A percentile compares a stretch with the other conserved stretches of the same genome.
Evolutionary conservation across 345 rosid species (phyloP).

Genomic region (Pistacia atlantica): DNA sequence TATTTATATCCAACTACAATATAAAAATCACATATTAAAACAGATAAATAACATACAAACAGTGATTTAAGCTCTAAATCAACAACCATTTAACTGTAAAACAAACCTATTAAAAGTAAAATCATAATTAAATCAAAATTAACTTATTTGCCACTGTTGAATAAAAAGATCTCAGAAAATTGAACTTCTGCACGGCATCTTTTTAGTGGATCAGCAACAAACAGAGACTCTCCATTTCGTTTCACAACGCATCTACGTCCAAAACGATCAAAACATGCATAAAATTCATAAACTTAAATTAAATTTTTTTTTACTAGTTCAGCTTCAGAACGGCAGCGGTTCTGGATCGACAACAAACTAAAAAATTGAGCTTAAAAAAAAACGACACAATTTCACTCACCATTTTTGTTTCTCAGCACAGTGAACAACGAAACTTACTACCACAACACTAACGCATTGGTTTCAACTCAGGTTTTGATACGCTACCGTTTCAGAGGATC

Average conservation of each 20-base stretch:
- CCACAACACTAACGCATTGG: background rate
- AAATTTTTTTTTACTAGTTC: background rate
- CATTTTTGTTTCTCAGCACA: constrained; percentile 7
- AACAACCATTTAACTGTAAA: too few species aligned
- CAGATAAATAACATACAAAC: background rate
- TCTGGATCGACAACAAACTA: background rate
- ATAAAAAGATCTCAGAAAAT: too few species aligned
- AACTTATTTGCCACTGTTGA: too few species aligned
- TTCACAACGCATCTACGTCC: background rate
- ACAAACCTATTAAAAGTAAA: too few species aligned
- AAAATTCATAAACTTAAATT: too few species aligned
- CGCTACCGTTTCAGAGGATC: too few species aligned
- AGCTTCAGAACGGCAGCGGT: constrained; percentile 11
- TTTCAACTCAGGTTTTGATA: too few species aligned
- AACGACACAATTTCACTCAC: background rate
- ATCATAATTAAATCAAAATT: too few species aligned
- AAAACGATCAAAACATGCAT: background rate
- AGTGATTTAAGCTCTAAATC: too few species aligned
- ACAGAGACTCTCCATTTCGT: background rate
- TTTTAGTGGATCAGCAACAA: background rate
- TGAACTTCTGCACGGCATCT: background rate
- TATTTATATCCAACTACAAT: background rate
- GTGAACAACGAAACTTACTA: background rate
- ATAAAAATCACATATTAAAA: background rate
- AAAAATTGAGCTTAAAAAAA: too few species aligned